Evolutionary conservation across 1,139 yeast genomes (phyloP).

Genomic region (Hyphopichia burtonii): DNA sequence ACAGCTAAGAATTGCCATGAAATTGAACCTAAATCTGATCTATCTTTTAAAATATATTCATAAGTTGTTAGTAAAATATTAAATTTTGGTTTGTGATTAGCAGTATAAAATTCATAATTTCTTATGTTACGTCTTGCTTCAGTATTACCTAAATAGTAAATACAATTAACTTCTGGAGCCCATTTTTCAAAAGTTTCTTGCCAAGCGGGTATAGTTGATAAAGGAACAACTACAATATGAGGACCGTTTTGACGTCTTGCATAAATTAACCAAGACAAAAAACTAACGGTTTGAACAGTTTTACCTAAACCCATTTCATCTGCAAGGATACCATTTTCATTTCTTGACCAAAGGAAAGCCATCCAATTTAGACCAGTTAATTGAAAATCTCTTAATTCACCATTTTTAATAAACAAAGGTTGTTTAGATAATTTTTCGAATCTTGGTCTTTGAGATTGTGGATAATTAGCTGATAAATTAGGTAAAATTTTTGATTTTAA

Average conservation of each 20-base stretch:
- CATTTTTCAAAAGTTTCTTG: constrained; percentile 97
- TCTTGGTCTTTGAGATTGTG: constrained; percentile 69
- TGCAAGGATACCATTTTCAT: constrained; percentile 95
- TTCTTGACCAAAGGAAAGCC: constrained; percentile 98
- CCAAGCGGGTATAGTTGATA: constrained; percentile 98
- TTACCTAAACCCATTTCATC: constrained; percentile 99
- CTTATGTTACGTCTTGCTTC: constrained; percentile 80
- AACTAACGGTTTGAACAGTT: constrained; percentile 95
- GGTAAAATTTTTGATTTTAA: constrained; percentile 85
- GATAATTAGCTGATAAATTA: constrained; percentile 73
- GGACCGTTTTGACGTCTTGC: constrained; percentile 98
- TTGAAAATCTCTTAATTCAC: constrained; percentile 94
- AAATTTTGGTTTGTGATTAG: constrained; percentile 72
- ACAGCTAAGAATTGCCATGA: constrained; percentile 98
- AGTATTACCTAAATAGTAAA: constrained; percentile 90
- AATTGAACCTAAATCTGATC: constrained; percentile 72
- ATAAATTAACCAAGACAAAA: constrained; percentile 89
- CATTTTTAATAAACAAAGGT: constrained; percentile 87
- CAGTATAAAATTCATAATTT: constrained; percentile 76
- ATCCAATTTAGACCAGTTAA: constrained; percentile 98
- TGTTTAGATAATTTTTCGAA: constrained; percentile 86
- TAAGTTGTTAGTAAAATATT: constrained; percentile 89
- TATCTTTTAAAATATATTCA: constrained; percentile 90
- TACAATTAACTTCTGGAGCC: constrained; percentile 95
- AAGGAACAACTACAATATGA: constrained; percentile 91